These are phyloP conservation scores for Cardamine occulta DNA, from an alignment of 345 rosid species.

Conservation along the genomic window DNA sequence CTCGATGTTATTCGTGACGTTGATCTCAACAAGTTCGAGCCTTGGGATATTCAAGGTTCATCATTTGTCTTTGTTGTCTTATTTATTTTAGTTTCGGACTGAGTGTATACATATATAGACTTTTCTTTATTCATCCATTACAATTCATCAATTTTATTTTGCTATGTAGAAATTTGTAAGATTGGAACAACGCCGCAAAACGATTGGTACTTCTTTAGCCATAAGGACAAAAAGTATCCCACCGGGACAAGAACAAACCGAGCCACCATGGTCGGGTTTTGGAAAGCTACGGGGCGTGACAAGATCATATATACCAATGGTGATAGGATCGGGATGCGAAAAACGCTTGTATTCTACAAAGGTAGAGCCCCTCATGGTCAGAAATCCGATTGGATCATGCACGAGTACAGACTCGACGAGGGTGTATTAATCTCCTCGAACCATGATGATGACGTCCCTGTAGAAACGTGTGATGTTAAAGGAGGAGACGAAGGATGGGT, in stretches of 20 bases:
- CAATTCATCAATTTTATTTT: not conserved
- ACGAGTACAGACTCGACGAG: conserved; percentile 74
- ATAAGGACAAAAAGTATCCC: conserved; percentile 80
- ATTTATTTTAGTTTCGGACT: not conserved
- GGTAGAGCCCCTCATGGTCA: conserved; percentile 86
- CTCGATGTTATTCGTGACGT: conserved; percentile 91
- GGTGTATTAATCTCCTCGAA: conserved; percentile 16
- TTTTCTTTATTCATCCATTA: not conserved
- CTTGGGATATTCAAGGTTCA: conserved; percentile 94
- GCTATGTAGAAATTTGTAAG: conserved; percentile 61
- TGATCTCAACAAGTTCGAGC: conserved; percentile 96
- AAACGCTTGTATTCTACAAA: conserved; percentile 75
- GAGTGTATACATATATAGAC: not conserved
- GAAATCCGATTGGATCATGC: conserved; percentile 87
- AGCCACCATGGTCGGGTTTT: conserved; percentile 77
- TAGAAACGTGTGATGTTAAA: conserved; percentile 11
- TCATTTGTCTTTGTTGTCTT: not conserved
- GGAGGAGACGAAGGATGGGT: conserved; percentile 74
- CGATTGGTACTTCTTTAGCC: conserved; percentile 86
- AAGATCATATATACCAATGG: conserved; percentile 62
- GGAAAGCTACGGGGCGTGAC: conserved; percentile 88
- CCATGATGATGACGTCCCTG: conserved; percentile 5
- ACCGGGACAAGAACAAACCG: conserved; percentile 84
- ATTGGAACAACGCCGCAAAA: conserved; percentile 79
- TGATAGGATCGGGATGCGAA: conserved; percentile 70